phyloP scores from a whole-genome alignment of 2,329 filamentous ascomycete genomes.

The Epicoccum nigrum region DNA sequence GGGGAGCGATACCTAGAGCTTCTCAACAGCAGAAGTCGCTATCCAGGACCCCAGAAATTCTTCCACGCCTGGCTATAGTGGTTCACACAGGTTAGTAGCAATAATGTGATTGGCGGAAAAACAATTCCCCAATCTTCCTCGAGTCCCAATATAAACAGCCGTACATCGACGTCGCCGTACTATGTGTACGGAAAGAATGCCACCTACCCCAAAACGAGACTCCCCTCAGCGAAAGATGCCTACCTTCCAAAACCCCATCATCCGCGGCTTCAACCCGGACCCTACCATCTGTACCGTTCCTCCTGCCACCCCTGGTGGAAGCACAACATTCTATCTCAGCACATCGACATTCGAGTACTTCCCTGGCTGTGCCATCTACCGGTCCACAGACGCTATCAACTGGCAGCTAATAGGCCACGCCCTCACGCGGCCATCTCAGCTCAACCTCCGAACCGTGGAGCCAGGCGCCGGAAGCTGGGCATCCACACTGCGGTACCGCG shows the following conservation, averaged over 20 bases:
- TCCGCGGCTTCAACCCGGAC: constrained; percentile 59
- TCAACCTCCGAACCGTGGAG: constrained; percentile 39
- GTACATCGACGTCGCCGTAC: neutral
- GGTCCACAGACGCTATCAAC: constrained; percentile 56
- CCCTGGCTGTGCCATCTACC: constrained; percentile 59
- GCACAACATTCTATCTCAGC: constrained; percentile 13
- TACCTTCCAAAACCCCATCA: constrained; percentile 50
- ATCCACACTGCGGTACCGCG: constrained; percentile 28
- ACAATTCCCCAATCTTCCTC: constrained; percentile 1
- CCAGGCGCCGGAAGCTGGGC: constrained; percentile 33
- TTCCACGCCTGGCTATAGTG: neutral
- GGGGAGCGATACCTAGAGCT: no score
- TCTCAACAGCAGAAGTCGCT: no score
- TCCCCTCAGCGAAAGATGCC: neutral
- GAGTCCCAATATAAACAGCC: constrained; percentile 5
- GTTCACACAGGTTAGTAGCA: neutral
- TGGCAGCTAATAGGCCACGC: constrained; percentile 56
- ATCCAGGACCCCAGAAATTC: no score
- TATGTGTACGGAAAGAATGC: no score
- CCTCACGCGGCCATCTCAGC: constrained; percentile 45
- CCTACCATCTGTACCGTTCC: constrained; percentile 48
- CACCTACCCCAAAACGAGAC: no score
- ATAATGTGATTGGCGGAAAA: constrained; percentile 13
- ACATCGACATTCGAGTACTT: constrained; percentile 61
- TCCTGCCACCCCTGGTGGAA: constrained; percentile 3